These are phyloP conservation scores for Syncephalastrum monosporum DNA, from an alignment of 371 early-diverging fungal genomes.

Conservation along the genomic window DNA sequence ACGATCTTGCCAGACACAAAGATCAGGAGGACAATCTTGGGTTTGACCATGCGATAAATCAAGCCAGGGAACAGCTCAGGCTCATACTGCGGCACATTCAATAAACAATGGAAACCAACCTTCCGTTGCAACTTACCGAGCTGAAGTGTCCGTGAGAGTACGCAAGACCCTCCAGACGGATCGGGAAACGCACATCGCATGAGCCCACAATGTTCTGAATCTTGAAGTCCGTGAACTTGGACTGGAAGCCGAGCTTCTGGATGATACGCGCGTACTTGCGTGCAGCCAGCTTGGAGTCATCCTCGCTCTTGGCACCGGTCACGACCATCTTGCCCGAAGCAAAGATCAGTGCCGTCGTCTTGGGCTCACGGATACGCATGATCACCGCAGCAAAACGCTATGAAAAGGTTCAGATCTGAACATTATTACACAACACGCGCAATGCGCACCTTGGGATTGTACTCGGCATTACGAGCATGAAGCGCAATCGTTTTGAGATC, in stretches of 20 bases:
- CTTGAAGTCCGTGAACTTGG: constrained; percentile 99
- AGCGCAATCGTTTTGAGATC: constrained; percentile 99
- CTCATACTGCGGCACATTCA: constrained; percentile 80
- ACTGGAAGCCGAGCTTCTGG: constrained; percentile 98
- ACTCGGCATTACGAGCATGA: constrained; percentile 99
- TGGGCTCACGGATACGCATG: constrained; percentile 99
- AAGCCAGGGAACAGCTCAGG: constrained; percentile 99
- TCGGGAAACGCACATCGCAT: constrained; percentile 99
- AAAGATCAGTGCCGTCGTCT: constrained; percentile 99
- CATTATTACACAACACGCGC: constrained; percentile 3
- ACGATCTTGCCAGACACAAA: constrained; percentile 99
- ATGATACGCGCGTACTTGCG: constrained; percentile 99
- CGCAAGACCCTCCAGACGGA: constrained; percentile 99
- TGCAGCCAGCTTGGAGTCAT: constrained; percentile 96
- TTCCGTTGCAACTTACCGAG: constrained; percentile 68
- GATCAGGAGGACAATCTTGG: constrained; percentile 99
- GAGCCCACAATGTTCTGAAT: constrained; percentile 99
- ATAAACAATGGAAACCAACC: not conserved
- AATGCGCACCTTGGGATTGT: constrained; percentile 98
- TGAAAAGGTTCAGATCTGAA: constrained; percentile 13
- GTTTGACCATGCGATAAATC: constrained; percentile 99
- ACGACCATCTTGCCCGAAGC: constrained; percentile 99
- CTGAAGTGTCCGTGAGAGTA: constrained; percentile 98
- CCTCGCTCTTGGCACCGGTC: constrained; percentile 97
- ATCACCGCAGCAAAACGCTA: constrained; percentile 99